phyloP scores from a whole-genome alignment of 2,329 filamentous ascomycete genomes.

The Lecanicillium sp. region DNA sequence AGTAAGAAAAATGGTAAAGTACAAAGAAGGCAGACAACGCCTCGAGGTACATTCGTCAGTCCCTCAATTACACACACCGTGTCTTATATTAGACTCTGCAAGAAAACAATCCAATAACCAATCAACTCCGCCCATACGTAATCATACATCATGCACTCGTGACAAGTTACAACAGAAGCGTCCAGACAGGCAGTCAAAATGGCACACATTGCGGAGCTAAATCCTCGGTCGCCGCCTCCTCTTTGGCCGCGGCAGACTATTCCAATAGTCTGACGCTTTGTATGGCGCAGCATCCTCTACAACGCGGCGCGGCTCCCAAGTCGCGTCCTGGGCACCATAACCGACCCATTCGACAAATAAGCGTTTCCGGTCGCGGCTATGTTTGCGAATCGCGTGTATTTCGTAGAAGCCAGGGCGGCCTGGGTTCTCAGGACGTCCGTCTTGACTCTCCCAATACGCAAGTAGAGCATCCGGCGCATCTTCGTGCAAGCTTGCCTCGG shows the following conservation, averaged over 20 bases:
- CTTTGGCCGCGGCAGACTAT: slow-evolving; percentile 4
- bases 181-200: too few species aligned
- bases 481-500: slow-evolving; percentile 23
- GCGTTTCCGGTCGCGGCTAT: slow-evolving; percentile 18
- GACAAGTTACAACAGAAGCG: too few species aligned
- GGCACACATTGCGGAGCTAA: too few species aligned
- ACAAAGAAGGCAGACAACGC: too few species aligned
- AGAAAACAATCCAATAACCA: too few species aligned
- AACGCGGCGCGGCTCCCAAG: slow-evolving; percentile 19
- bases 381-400: slow-evolving; percentile 24
- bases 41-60: too few species aligned
- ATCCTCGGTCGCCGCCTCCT: not conserved
- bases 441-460: slow-evolving; percentile 21
- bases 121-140: too few species aligned
- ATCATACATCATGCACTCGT: too few species aligned
- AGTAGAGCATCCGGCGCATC: slow-evolving; percentile 23
- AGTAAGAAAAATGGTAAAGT: too few species aligned
- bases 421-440: slow-evolving; percentile 22
- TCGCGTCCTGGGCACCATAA: slow-evolving; percentile 18
- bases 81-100: too few species aligned
- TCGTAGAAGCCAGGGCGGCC: slow-evolving; percentile 20
- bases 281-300: slow-evolving; percentile 19
- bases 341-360: slow-evolving; percentile 29
- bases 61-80: too few species aligned
- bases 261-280: slow-evolving; percentile 20